phyloP scores from a whole-genome alignment of 2,329 filamentous ascomycete genomes.

The Talaromyces sp. region DNA sequence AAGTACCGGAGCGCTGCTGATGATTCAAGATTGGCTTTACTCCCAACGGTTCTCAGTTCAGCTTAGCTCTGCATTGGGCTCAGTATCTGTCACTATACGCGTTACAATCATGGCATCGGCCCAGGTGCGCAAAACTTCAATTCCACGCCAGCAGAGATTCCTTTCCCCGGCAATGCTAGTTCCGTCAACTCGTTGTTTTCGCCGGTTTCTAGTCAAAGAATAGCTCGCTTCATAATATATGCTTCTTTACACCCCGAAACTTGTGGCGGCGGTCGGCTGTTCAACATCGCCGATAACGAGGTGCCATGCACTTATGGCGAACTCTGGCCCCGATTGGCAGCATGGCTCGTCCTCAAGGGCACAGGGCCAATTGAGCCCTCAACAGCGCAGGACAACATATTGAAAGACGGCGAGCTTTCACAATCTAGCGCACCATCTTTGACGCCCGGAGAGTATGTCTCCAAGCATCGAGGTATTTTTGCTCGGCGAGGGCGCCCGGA shows the following conservation, averaged over 20 bases:
- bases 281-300: neutral
- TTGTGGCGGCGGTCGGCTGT: neutral
- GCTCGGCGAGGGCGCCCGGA: conserved; percentile 25
- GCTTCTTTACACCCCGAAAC: neutral
- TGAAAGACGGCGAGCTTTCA: conserved; percentile 1
- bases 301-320: neutral
- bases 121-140: conserved; percentile 1
- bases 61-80: conserved; percentile 31
- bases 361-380: conserved; percentile 23
- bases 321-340: neutral
- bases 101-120: conserved; percentile 26
- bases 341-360: conserved; percentile 33
- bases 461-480: conserved; percentile 33
- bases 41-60: conserved; percentile 31
- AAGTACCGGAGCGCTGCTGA: neutral
- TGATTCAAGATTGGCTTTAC: conserved; percentile 29
- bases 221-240: neutral
- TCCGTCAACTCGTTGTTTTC: neutral
- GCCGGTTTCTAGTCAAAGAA: neutral
- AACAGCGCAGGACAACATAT: neutral
- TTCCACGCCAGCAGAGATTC: neutral
- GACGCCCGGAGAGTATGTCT: conserved; percentile 28
- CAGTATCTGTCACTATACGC: conserved; percentile 34
- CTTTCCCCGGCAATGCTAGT: neutral
- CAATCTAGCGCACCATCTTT: neutral